Base-by-base conservation (phyloP, 352 stramenopile genomes). In the Phytophthora crassamura region DNA sequence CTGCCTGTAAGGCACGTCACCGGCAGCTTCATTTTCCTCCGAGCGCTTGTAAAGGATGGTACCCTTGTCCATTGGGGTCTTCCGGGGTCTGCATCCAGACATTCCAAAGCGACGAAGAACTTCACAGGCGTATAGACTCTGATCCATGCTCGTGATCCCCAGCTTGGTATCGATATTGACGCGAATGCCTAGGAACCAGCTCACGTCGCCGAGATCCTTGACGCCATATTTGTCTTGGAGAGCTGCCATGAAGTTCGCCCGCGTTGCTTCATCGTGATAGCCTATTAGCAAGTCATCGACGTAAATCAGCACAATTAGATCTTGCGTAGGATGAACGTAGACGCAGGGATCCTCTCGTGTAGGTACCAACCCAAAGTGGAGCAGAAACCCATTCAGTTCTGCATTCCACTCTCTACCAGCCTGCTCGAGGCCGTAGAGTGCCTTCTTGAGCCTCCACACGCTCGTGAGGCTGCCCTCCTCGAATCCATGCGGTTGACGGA, bases 401-500 rank as follows among this genome's bases (percentile, higher is more conserved):
- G 16, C 15, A 59, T 66, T 52, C 58, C 52, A 68, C 16, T 68
- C 60, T 14, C 36, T 12, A 5, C 60, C 50, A 4, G 35, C 60
- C n/a, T 68, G 60, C 8, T 68, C 63, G 9, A 68, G 35, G 15
- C 51, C 51, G n/a, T 68, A 58, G 7, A 68, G 5, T 1, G 60
- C 60, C 11, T 54, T 52, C 4, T 58, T 64, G 7, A 69, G 46
- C n/a, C 43, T 15, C 52, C 60, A 64, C 1, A 69, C 60, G 12
- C 53, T 48, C 2, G 42, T 32, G 4, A 0, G 52, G 33, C 33
- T 64, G 5, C 20, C 45, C 12, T 69, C 52, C 22, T 69, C 45
- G 7, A 64, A 64, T 42, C 52, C 52, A 0, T 14, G 14, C 0
- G 60, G 60, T 16, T 64, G 45, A 2, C 36, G 14, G 0, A 69